Percentiles rank a stretch among this genome's conserved stretches.
These are phyloP conservation scores for Tolypocladium paradoxum DNA, from an alignment of 2,329 filamentous ascomycete species.

Conservation along the genomic window DNA sequence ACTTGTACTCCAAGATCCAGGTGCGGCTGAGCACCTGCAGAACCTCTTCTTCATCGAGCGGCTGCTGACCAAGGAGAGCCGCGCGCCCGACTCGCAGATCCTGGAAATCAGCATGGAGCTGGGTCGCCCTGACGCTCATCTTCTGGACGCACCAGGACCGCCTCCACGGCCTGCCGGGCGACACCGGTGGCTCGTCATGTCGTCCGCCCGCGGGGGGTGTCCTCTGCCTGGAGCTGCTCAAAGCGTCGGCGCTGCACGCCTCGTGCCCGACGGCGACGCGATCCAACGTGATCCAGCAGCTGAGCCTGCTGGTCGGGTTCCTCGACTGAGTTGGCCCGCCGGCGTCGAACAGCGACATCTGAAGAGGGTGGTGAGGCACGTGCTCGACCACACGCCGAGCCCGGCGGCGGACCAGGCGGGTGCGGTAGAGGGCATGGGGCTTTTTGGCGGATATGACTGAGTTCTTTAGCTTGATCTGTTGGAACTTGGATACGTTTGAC, in stretches of 20 bases:
- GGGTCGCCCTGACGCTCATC: conserved; percentile 29
- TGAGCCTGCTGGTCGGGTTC: conserved; percentile 38
- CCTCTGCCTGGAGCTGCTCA: conserved; percentile 35
- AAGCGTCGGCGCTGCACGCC: conserved; percentile 8
- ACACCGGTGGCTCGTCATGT: conserved; percentile 38
- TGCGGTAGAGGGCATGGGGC: conserved; percentile 14
- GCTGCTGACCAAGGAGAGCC: conserved; percentile 33
- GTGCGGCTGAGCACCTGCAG: conserved; percentile 37
- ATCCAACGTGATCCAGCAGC: conserved; percentile 37
- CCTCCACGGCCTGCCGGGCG: conserved; percentile 23
- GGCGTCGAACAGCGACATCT: conserved; percentile 35
- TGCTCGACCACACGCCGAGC: conserved; percentile 37
- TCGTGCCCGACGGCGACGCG: conserved; percentile 27
- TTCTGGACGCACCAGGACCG: conserved; percentile 37
- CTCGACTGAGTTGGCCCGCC: conserved; percentile 35
- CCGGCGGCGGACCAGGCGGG: conserved; percentile 10
- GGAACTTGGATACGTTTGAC: conserved; percentile 34
- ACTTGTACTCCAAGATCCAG: conserved; percentile 33
- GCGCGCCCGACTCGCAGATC: conserved; percentile 24
- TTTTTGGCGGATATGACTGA: conserved; percentile 16
- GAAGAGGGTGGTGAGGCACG: conserved; percentile 34
- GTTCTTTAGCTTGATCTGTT: conserved; percentile 30
- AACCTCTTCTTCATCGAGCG: conserved; percentile 48
- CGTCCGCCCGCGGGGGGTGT: conserved; percentile 35
- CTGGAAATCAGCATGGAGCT: conserved; percentile 34